These are phyloP conservation scores for Candida ascalaphidarum DNA, from an alignment of 805 yeast genomes.

Conservation along the genomic window DNA sequence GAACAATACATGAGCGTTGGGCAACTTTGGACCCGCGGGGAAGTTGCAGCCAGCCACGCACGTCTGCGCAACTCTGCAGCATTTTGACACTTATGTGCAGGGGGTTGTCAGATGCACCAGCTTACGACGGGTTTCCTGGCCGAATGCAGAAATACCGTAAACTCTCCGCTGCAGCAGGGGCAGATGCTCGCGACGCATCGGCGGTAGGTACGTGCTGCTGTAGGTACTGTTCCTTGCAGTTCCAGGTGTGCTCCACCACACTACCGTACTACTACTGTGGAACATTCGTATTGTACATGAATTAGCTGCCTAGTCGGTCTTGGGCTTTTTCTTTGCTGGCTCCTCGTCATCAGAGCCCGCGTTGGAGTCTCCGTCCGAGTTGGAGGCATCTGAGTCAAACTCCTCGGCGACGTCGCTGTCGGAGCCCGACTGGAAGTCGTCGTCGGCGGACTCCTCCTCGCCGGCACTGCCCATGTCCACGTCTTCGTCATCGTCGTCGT, in stretches of 20 bases:
- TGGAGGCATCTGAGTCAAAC: slow-evolving; percentile 59
- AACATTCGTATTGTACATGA: neutral
- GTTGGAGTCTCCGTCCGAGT: slow-evolving; percentile 17
- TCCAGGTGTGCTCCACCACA: slow-evolving; percentile 1
- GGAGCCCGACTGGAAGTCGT: slow-evolving; percentile 63
- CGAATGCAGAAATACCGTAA: slow-evolving; percentile 1
- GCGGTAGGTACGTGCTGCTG: neutral
- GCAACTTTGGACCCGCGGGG: too few species aligned
- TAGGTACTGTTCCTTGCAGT: neutral
- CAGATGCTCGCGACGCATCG: neutral
- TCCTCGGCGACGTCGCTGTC: slow-evolving; percentile 80
- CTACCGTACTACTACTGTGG: neutral
- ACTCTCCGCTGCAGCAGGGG: neutral
- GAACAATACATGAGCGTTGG: too few species aligned
- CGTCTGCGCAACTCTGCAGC: too few species aligned
- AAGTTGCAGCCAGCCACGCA: too few species aligned
- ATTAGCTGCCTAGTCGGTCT: slow-evolving; percentile 7
- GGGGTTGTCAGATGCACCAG: too few species aligned
- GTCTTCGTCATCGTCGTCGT: slow-evolving; percentile 39
- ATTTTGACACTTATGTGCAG: too few species aligned
- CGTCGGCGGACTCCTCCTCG: slow-evolving; percentile 73
- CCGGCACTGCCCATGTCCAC: slow-evolving; percentile 66
- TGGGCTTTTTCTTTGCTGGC: slow-evolving; percentile 9
- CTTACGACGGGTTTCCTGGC: neutral
- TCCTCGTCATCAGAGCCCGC: slow-evolving; percentile 8